phyloP scores from a whole-genome alignment of 208 protist genomes.

The Endotrypanum monterogeii region DNA sequence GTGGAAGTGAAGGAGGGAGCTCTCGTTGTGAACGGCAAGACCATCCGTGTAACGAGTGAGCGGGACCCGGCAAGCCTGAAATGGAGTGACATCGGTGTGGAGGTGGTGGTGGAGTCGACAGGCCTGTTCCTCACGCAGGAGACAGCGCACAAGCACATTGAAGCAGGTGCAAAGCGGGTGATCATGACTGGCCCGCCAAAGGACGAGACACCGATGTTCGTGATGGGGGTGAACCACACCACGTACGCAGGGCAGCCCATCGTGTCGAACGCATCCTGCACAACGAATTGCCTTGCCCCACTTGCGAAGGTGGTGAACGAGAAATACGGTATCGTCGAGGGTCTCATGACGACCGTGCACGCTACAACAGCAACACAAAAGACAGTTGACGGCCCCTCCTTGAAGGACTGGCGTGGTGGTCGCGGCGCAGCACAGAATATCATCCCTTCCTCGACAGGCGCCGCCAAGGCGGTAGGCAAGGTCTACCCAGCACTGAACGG shows the following conservation, averaged over 20 bases:
- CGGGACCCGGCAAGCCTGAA: slow-evolving; percentile 94
- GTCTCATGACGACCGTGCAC: slow-evolving; percentile 99
- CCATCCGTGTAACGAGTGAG: slow-evolving; percentile 77
- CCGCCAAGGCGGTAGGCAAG: slow-evolving; percentile 98
- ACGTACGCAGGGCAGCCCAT: slow-evolving; percentile 89
- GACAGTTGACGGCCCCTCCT: slow-evolving; percentile 97
- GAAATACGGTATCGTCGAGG: slow-evolving; percentile 95
- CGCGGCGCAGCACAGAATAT: slow-evolving; percentile 97
- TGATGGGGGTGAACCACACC: slow-evolving; percentile 99
- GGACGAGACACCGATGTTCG: slow-evolving; percentile 97
- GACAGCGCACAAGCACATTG: slow-evolving; percentile 93
- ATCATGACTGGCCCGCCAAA: slow-evolving; percentile 99
- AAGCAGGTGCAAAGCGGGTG: slow-evolving; percentile 97
- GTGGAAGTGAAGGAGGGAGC: slow-evolving; percentile 70
- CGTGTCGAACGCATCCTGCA: slow-evolving; percentile 99
- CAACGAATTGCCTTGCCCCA: slow-evolving; percentile 99
- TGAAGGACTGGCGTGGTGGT: slow-evolving; percentile 98
- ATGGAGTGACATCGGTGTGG: slow-evolving; percentile 93
- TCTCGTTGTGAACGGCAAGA: slow-evolving; percentile 83
- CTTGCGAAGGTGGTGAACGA: slow-evolving; percentile 97
- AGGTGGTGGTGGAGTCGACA: slow-evolving; percentile 99
- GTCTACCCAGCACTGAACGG: slow-evolving; percentile 92
- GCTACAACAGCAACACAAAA: slow-evolving; percentile 99
- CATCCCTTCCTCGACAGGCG: slow-evolving; percentile 99
- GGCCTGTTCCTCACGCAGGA: slow-evolving; percentile 97